phyloP scores from a whole-genome alignment of 768 basidiomycete species.

The Xerocomellus intermedius region DNA sequence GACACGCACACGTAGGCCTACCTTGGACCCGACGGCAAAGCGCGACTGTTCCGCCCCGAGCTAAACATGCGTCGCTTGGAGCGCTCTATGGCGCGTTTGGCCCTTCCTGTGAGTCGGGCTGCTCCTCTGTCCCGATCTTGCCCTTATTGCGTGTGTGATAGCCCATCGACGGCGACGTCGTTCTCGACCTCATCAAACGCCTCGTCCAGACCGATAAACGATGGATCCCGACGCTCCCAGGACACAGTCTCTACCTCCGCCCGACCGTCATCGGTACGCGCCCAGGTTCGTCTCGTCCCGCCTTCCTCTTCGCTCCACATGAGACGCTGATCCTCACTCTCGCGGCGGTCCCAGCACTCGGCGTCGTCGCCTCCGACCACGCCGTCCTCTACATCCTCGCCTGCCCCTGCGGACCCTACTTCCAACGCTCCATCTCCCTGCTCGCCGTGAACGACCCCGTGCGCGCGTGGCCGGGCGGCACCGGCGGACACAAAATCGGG shows the following conservation, averaged over 20 bases:
- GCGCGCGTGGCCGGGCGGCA: constrained; percentile 83
- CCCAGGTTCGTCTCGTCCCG: constrained; percentile 26
- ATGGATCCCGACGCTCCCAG: constrained; percentile 78
- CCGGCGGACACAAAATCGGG: constrained; percentile 59
- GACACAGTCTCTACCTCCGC: constrained; percentile 84
- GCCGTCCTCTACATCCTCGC: constrained; percentile 86
- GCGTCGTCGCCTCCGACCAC: constrained; percentile 73
- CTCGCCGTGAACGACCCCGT: constrained; percentile 69
- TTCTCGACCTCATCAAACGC: constrained; percentile 56
- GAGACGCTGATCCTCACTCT: background rate
- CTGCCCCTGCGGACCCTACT: constrained; percentile 57
- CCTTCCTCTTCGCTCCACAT: background rate
- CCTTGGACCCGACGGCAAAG: constrained; percentile 64
- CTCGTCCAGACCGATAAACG: constrained; percentile 70
- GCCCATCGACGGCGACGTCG: constrained; percentile 46
- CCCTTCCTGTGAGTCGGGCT: constrained; percentile 55
- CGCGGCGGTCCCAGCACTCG: constrained; percentile 40
- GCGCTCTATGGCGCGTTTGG: constrained; percentile 65
- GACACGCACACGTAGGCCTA: constrained; percentile 50
- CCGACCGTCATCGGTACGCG: constrained; percentile 64
- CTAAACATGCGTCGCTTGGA: constrained; percentile 83
- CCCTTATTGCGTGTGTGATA: background rate
- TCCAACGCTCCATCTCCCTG: constrained; percentile 51
- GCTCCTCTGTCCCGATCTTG: no score
- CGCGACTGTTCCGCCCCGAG: constrained; percentile 79